These are phyloP conservation scores for Tuber aestivum DNA, from an alignment of 495 filamentous ascomycete genomes.

Conservation along the genomic window DNA sequence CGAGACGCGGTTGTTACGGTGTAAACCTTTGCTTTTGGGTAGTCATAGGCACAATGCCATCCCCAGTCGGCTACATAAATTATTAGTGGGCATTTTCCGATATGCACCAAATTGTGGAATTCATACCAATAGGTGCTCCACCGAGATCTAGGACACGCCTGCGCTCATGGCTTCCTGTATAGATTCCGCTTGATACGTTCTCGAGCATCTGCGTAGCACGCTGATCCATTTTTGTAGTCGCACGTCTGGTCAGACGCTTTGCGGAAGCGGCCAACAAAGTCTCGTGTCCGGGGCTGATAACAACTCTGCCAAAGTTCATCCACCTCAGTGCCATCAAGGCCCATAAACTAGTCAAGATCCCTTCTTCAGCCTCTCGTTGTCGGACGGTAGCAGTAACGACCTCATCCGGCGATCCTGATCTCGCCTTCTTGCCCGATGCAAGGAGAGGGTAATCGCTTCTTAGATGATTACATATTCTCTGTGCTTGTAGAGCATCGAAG, in stretches of 20 bases:
- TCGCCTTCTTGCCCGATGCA: conserved; percentile 18
- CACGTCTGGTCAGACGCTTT: conserved; percentile 37
- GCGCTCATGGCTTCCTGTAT: conserved; percentile 43
- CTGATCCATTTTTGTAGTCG: conserved; percentile 33
- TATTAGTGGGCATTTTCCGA: conserved; percentile 19
- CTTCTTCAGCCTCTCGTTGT: conserved; percentile 38
- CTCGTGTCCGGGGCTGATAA: conserved; percentile 63
- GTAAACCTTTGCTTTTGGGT: conserved; percentile 76
- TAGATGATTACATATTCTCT: conserved; percentile 54
- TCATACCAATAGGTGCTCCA: conserved; percentile 49
- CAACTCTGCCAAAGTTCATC: conserved; percentile 57
- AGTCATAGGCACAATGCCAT: conserved; percentile 81
- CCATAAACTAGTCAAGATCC: conserved; percentile 41
- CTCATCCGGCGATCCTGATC: conserved; percentile 20
- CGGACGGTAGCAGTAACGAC: conserved; percentile 7
- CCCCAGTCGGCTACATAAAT: conserved; percentile 66
- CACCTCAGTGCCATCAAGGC: conserved; percentile 41
- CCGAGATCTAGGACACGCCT: conserved; percentile 80
- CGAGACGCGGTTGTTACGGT: conserved; percentile 70
- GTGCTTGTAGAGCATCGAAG: conserved; percentile 81
- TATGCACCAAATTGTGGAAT: conserved; percentile 6
- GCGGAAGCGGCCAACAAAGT: conserved; percentile 50
- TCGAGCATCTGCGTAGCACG: conserved; percentile 39
- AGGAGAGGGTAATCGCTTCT: conserved; percentile 34
- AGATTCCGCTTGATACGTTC: conserved; percentile 23